Conservation (phyloP, 2,329 filamentous ascomycete species). For the Hymenoscyphus repandus region DNA sequence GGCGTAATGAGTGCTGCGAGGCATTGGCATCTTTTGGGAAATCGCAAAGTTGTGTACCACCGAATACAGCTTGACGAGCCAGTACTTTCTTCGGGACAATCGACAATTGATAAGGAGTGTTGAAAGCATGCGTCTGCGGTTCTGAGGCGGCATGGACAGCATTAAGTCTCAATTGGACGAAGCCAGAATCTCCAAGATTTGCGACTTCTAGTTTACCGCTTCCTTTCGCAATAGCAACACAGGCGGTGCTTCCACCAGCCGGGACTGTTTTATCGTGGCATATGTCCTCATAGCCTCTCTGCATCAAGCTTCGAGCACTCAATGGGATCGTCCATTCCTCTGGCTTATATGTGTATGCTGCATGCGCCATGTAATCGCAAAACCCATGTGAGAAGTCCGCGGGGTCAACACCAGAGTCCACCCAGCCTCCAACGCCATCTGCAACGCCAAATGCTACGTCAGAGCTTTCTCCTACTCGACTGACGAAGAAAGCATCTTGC, state of each 20-base stretch:
- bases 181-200: constrained; percentile 94
- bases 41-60: constrained; percentile 75
- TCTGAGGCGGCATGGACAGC: constrained; percentile 78
- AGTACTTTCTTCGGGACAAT: constrained; percentile 78
- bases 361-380: constrained; percentile 86
- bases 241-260: constrained; percentile 88
- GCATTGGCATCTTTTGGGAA: constrained; percentile 79
- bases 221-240: constrained; percentile 70
- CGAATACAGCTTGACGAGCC: constrained; percentile 76
- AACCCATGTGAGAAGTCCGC: constrained; percentile 92
- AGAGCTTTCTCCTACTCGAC: constrained; percentile 66
- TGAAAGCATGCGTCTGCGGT: constrained; percentile 94
- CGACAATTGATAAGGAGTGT: constrained; percentile 92
- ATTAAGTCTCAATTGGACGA: constrained; percentile 78
- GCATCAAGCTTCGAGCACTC: constrained; percentile 66
- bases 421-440: constrained; percentile 94
- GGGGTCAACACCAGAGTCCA: constrained; percentile 85
- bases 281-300: constrained; percentile 78
- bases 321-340: constrained; percentile 34
- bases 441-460: constrained; percentile 82
- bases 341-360: constrained; percentile 43
- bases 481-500: constrained; percentile 94
- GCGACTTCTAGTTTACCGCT: constrained; percentile 79
- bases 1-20: constrained; percentile 68
- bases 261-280: constrained; percentile 66